Evolutionary conservation across 2,329 filamentous ascomycete species (phyloP), one percentile per base, ranked within the genome.

Genomic region (Botryotinia calthae): DNA sequence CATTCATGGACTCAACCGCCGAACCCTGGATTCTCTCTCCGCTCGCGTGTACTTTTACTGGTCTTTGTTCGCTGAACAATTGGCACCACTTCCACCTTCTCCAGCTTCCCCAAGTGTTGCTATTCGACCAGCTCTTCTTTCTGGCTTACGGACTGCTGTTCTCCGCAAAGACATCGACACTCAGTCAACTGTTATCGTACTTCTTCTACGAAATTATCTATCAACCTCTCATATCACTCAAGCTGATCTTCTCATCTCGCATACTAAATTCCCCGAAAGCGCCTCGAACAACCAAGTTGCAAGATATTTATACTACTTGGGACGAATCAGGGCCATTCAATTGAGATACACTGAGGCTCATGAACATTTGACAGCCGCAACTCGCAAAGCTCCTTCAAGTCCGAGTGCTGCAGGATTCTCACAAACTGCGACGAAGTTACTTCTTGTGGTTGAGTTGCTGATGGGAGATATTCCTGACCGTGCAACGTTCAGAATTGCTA

Each of bases 401-500:
- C 89, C 90, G 76, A 95, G 93, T 77, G 96, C 96, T 7, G 91
- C 94, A 62, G 95, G 96, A 63, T 99, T 99, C 83, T 95, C 97
- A 77, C 96, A 98, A 83, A 95, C 94, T 56, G 95, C 96, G 0
- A 97, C 93, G 76, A 99, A 99, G 87, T 88, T 98, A n/a, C 86
- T 98, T 76, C 89, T 98, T 61, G 94, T 99, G 31, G 96, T 99
- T 20, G 95, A 99, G 85, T 86, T 99, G 74, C 85, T 99, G 76
- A 99, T 99, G 96, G 96, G 96, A 76, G 96, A 99, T 81, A 99
- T 99, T 77, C 96, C 96, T 44, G 95, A 98, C 80, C 93, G 96
- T 74, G 92, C 94, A 25, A 92, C 95, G 72, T 99, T 99, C 89
- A 93, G 96, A 73, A 93, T 96, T 81, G 89, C 94, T 2, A 90